These are phyloP conservation scores for Phytophthora foliorum DNA, from an alignment of 352 stramenopile genomes.

Conservation along the genomic window DNA sequence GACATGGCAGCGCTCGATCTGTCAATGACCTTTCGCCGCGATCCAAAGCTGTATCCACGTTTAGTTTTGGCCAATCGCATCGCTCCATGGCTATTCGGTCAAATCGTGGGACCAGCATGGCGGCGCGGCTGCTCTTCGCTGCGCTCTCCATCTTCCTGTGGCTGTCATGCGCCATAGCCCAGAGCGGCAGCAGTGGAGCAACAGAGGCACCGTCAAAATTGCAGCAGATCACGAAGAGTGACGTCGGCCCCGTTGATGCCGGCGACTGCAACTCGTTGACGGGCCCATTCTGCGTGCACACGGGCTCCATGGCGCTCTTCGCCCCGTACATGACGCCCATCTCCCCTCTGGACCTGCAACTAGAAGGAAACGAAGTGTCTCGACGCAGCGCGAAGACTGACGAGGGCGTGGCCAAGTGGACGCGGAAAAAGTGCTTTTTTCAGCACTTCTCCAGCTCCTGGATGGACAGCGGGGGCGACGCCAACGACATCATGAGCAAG, in stretches of 20 bases:
- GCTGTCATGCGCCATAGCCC: neutral
- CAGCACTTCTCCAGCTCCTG: slow-evolving; percentile 68
- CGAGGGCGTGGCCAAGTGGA: slow-evolving; percentile 10
- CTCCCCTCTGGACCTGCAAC: slow-evolving; percentile 34
- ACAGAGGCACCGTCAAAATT: neutral
- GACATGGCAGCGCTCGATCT: slow-evolving; percentile 54
- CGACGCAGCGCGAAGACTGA: slow-evolving; percentile 4
- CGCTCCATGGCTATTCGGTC: neutral
- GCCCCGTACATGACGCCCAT: slow-evolving; percentile 75
- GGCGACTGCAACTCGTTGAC: slow-evolving; percentile 68
- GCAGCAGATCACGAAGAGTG: neutral
- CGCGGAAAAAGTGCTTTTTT: slow-evolving; percentile 69
- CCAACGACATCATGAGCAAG: slow-evolving; percentile 71
- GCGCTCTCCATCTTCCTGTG: slow-evolving; percentile 20
- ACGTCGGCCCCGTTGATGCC: neutral
- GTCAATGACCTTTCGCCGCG: slow-evolving; percentile 24
- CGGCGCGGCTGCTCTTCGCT: slow-evolving; percentile 6
- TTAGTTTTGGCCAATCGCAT: slow-evolving; percentile 34
- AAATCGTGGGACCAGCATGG: slow-evolving; percentile 22
- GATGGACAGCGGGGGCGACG: slow-evolving; percentile 76
- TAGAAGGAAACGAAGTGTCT: slow-evolving; percentile 20
- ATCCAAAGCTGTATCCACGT: slow-evolving; percentile 31
- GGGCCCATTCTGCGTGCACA: slow-evolving; percentile 65
- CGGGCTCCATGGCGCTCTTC: slow-evolving; percentile 47
- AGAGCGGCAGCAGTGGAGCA: neutral